These are phyloP conservation scores for Fusarium buharicum DNA, from an alignment of 2,329 filamentous ascomycete species.

Conservation along the genomic window DNA sequence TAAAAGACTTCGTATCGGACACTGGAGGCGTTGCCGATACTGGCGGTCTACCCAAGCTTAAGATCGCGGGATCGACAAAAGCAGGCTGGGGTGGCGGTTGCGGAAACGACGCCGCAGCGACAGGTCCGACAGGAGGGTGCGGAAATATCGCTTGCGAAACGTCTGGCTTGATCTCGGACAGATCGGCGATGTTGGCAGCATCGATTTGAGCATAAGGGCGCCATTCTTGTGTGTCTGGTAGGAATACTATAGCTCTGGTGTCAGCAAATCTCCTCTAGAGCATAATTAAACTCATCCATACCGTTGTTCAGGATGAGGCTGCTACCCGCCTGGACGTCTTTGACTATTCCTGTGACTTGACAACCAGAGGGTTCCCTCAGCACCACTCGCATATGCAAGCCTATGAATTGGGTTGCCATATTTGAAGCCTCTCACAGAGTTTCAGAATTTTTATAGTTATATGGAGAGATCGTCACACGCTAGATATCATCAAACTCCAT, in stretches of 20 bases:
- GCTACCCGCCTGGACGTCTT: constrained; percentile 72
- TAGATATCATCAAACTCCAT: constrained; percentile 39
- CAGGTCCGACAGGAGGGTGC: constrained; percentile 41
- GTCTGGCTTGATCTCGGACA: constrained; percentile 54
- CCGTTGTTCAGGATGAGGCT: constrained; percentile 78
- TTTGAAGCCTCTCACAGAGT: constrained; percentile 23
- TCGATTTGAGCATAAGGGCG: constrained; percentile 57
- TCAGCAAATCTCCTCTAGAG: constrained; percentile 12
- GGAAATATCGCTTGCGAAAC: constrained; percentile 44
- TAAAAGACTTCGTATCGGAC: constrained; percentile 25
- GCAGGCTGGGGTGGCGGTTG: constrained; percentile 50
- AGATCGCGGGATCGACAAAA: constrained; percentile 85
- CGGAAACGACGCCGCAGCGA: constrained; percentile 43
- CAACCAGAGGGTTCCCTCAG: constrained; percentile 72
- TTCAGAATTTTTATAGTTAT: too few relatives aligned
- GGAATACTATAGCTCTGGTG: constrained; percentile 49
- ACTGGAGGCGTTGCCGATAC: constrained; percentile 45
- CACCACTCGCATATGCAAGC: constrained; percentile 79
- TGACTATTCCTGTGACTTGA: constrained; percentile 75
- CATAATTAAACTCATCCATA: constrained; percentile 52
- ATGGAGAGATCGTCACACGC: constrained; percentile 25
- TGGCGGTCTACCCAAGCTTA: constrained; percentile 70
- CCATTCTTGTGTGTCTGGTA: constrained; percentile 56
- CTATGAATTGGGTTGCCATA: constrained; percentile 74
- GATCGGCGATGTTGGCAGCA: constrained; percentile 57